Base-by-base conservation (phyloP, 2,329 filamentous ascomycete genomes). In the Cordyceps cicadae region DNA sequence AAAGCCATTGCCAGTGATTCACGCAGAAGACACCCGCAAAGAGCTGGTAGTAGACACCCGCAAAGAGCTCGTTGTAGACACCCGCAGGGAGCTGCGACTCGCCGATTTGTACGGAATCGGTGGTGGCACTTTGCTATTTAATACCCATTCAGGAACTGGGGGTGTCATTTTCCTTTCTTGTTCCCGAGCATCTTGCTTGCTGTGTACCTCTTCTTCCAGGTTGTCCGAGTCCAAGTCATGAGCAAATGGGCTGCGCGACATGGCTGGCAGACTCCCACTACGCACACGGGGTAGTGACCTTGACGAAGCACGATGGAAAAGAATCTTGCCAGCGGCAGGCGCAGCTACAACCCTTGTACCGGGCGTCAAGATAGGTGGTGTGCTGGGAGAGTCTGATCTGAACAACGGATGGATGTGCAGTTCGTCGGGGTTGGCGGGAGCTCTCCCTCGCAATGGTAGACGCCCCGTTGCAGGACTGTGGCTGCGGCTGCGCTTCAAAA, bases 391-490 rank as follows among this genome's bases (percentile, higher is more conserved):
- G 68, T 90, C 87, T 6, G 86, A 86, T 62, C 89, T 81, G 76
- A 92, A 92, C 3, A 92, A 79, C 9, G 89, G 89, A 70, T 92
- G 89, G 51, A 92, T 91, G 68, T 91, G 84, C 3, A 85, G 79
- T 70, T 92, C 87, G 67, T 79, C 79, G 54, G 68, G 75, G 70
- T 55, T 72, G 72, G 17, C 71, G 75, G 64, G 14, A 67, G 69
- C 26, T 24, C 68, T 51, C 63, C 68, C 63, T 9, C 60, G 61
- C 51, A 62, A 60, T 5, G 63, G 59, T 12, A 57, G 51, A 15
- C 61, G 61, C 56, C 50, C 41, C 12, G 53, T 58, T 29, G 54
- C 37, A 67, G 81, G 78, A 66, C 80, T 83, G 68, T 77, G 80
- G 67, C 81, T 84, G 62, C 81, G 77, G 63, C 79, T 81, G 52